Base-by-base conservation (phyloP, 1,284 basidiomycete genomes). In the Wolfiporia cocos region DNA sequence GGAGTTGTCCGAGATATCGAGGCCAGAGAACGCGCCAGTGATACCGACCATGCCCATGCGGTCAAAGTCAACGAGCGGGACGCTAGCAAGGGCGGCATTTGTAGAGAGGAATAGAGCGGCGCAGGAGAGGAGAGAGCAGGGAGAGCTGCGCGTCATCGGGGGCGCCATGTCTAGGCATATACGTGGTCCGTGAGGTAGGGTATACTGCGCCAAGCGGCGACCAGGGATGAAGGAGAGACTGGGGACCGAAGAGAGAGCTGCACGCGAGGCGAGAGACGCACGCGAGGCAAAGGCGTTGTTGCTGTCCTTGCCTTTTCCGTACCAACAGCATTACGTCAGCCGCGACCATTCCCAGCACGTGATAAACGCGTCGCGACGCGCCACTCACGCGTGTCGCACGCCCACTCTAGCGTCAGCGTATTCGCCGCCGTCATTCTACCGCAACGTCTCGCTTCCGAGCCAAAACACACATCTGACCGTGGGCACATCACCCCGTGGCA, bases 41-140 rank as follows among this genome's bases (percentile, higher is more conserved):
- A 96, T 71, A 42, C 81, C 91, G 44, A 96, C 92, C 43, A 73
- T 81, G 49, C 92, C 92, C 87, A 95, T 93, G 47, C 86, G 83
- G 57, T 85, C 73, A 63, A 90, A 95, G 67, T 96, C 91, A 65
- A 96, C 80, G 55, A 79, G 73, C 26, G 92, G 92, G 35, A 87
- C 65, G 38, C 76, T 66, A 11, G 85, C 81, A 48, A 69, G 65
- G 44, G 65, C 78, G 57, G 61, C 51, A 61, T 62, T 49, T 28
- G 59, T 46, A 44, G 63, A 49, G 30, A 55, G 37, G 44, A 65
- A 37, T 39, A 62, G 39, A 15, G 52, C 22, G 12, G 24, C 37
- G 34, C 45, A 40, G 11, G 45, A 31, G 37, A 52, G 32, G 48
- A 48, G 20, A 34, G 42, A 29, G 12, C 37, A 44, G 42, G 39